Conservation (phyloP, 495 filamentous ascomycete species). For the Hypomontagnella submonticulosa region DNA sequence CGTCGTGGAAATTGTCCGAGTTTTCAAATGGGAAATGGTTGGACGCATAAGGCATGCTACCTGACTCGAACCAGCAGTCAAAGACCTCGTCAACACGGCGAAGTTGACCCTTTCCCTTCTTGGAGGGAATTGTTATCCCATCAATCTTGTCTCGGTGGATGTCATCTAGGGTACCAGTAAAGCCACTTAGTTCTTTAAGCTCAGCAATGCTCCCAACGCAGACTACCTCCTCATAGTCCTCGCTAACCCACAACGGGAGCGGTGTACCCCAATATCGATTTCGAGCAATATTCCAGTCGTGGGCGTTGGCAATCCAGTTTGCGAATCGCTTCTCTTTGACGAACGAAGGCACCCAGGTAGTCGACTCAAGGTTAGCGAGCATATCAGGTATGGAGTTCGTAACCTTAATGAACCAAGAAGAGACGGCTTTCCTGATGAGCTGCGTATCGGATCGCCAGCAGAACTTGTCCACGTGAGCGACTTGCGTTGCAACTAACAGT, state of each 20-base stretch:
- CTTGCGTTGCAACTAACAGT: conserved; percentile 86
- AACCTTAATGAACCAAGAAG: conserved; percentile 95
- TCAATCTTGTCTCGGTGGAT: conserved; percentile 96
- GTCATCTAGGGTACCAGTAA: conserved; percentile 85
- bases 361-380: conserved; percentile 87
- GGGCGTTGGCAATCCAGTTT: conserved; percentile 88
- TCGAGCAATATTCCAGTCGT: conserved; percentile 96
- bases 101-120: conserved; percentile 85
- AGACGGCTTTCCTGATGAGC: conserved; percentile 92
- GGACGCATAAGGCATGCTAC: conserved; percentile 95
- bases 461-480: conserved; percentile 94
- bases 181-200: conserved; percentile 87
- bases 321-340: conserved; percentile 91
- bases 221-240: conserved; percentile 85
- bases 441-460: conserved; percentile 97
- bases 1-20: conserved; percentile 77
- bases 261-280: conserved; percentile 99
- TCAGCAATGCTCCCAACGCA: conserved; percentile 89
- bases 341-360: conserved; percentile 92
- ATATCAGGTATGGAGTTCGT: conserved; percentile 86
- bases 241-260: conserved; percentile 90
- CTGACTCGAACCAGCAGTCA: conserved; percentile 94
- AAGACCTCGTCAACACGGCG: conserved; percentile 91
- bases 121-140: conserved; percentile 94
- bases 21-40: conserved; percentile 97